These are phyloP conservation scores for Botryotinia narcissicola DNA, from an alignment of 2,329 filamentous ascomycete species.

Conservation along the genomic window DNA sequence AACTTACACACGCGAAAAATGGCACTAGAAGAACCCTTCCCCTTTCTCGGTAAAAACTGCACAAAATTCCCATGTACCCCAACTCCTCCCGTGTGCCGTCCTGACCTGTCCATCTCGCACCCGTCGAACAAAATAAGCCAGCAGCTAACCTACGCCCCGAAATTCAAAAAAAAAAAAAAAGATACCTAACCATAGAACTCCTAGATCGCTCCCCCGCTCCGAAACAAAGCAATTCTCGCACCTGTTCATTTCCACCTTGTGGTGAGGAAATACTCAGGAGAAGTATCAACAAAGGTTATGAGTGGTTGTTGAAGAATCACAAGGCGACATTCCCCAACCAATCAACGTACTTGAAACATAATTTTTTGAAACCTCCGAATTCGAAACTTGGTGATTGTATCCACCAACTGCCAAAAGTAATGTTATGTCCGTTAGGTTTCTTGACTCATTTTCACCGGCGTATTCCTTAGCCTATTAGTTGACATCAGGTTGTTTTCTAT, in stretches of 20 bases:
- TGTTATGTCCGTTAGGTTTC: not conserved
- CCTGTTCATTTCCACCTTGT: not conserved
- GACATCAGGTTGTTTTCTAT: not conserved
- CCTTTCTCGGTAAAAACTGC: not conserved
- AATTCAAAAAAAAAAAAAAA: too few relatives aligned
- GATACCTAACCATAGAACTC: not conserved
- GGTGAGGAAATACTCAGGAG: too few relatives aligned
- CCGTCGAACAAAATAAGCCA: not conserved
- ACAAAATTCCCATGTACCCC: not conserved
- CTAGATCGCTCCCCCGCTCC: not conserved
- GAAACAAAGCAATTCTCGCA: not conserved
- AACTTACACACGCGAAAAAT: not conserved
- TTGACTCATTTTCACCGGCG: not conserved
- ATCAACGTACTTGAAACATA: slow-evolving; percentile 13
- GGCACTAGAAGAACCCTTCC: not conserved
- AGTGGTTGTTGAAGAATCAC: not conserved
- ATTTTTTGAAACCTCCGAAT: not conserved
- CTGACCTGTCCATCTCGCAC: too few relatives aligned
- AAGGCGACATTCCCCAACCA: not conserved
- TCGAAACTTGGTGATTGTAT: not conserved
- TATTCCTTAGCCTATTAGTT: not conserved
- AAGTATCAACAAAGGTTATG: not conserved
- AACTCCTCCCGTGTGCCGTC: too few relatives aligned
- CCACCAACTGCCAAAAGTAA: not conserved
- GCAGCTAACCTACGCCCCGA: not conserved